Evolutionary conservation across 192 early-diverging fungal species (phyloP).

Genomic region (Phycomyces blakesleeanus): DNA sequence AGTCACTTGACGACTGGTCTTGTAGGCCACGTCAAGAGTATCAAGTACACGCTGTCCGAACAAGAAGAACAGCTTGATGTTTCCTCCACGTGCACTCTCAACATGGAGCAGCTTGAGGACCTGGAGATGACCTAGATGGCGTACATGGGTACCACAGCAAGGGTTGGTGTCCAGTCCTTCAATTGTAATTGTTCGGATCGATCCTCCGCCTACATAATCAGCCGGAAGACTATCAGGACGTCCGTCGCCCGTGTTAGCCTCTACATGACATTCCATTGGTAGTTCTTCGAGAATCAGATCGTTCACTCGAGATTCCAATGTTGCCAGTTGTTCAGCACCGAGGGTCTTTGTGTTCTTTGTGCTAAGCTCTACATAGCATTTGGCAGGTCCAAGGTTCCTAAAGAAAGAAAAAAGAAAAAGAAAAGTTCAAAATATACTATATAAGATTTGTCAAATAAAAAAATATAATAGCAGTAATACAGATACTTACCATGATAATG

Average conservation of each 20-base stretch:
- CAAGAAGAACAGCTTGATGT: conserved; percentile 65
- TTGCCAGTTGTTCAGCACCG: conserved; percentile 37
- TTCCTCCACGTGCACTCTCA: conserved; percentile 60
- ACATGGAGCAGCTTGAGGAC: conserved; percentile 59
- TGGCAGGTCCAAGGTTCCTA: conserved; percentile 52
- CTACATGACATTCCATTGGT: conserved; percentile 34
- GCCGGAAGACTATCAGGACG: conserved; percentile 49
- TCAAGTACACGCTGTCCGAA: conserved; percentile 58
- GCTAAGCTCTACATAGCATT: conserved; percentile 58
- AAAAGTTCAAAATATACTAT: conserved; percentile 3
- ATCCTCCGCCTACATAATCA: conserved; percentile 43
- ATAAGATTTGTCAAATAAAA: no score
- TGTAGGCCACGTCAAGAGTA: conserved; percentile 34
- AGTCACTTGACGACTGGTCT: conserved; percentile 33
- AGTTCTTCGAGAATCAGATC: conserved; percentile 47
- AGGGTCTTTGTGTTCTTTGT: conserved; percentile 32
- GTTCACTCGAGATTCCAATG: conserved; percentile 55
- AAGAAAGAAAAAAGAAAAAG: background rate
- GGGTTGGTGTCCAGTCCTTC: conserved; percentile 55
- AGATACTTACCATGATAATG: conserved; percentile 59
- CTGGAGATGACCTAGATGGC: conserved; percentile 57
- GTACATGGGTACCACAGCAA: conserved; percentile 75
- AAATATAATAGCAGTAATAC: no score
- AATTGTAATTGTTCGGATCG: conserved; percentile 48
- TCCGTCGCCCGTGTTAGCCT: conserved; percentile 41